These are phyloP conservation scores for Mortierella sp. DNA, from an alignment of 371 early-diverging fungal species.

Conservation along the genomic window DNA sequence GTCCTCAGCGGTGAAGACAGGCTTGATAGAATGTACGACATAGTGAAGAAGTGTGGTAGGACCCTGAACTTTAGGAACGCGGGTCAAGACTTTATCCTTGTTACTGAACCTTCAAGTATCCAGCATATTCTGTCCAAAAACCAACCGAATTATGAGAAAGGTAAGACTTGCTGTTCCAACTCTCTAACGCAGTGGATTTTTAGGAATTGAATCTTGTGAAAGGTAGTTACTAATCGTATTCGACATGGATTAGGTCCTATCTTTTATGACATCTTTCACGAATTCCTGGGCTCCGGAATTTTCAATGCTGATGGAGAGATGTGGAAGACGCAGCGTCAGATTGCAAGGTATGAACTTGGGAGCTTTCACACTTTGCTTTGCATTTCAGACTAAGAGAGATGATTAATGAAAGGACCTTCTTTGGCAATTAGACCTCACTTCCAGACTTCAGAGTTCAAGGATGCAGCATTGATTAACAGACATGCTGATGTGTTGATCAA, in stretches of 20 bases:
- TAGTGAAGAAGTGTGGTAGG: not conserved
- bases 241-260: not conserved
- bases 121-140: not conserved
- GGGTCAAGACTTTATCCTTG: not conserved
- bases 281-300: not conserved
- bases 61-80: not conserved
- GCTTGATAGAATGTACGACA: not conserved
- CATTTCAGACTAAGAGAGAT: too few species aligned
- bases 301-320: slow-evolving; percentile 3
- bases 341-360: not conserved
- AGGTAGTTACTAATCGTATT: not conserved
- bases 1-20: not conserved
- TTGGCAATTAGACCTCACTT: not conserved
- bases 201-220: too few species aligned
- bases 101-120: not conserved
- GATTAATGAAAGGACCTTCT: not conserved
- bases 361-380: not conserved
- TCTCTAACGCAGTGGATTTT: too few species aligned
- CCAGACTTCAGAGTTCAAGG: not conserved
- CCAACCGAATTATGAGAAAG: not conserved
- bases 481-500: not conserved
- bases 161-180: too few species aligned
- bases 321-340: not conserved
- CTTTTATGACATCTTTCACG: not conserved
- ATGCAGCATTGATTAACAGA: not conserved